These are phyloP conservation scores for Boeremia lycopersici DNA, from an alignment of 2,329 filamentous ascomycete species.

Conservation along the genomic window DNA sequence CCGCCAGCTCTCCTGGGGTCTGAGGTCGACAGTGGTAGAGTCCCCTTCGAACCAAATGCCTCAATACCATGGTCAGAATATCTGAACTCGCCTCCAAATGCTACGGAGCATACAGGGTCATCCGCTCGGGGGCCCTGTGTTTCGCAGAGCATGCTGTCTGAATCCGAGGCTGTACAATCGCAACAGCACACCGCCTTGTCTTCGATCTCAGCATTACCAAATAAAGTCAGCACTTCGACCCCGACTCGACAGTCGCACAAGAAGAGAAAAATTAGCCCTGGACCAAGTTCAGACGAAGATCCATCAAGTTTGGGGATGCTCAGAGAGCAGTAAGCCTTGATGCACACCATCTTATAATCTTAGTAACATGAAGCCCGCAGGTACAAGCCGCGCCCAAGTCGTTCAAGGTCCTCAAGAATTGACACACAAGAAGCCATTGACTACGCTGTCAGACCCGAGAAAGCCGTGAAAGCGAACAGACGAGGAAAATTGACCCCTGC, in stretches of 20 bases:
- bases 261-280: slow-evolving; percentile 2
- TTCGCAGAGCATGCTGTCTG: neutral
- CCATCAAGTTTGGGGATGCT: slow-evolving; percentile 28
- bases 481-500: slow-evolving; percentile 31
- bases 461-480: slow-evolving; percentile 26
- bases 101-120: slow-evolving; percentile 18
- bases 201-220: neutral
- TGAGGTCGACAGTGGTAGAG: slow-evolving; percentile 18
- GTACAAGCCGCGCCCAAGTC: slow-evolving; percentile 44
- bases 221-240: neutral
- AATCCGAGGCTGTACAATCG: too few species aligned
- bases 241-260: slow-evolving; percentile 8
- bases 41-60: slow-evolving; percentile 31
- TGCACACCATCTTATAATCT: neutral
- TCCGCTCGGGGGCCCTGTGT: slow-evolving; percentile 9
- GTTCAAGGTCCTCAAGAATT: slow-evolving; percentile 42
- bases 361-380: neutral
- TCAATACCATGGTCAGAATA: slow-evolving; percentile 48
- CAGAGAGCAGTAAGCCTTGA: slow-evolving; percentile 34
- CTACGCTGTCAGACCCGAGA: slow-evolving; percentile 40
- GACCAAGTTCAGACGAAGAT: slow-evolving; percentile 32
- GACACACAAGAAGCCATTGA: slow-evolving; percentile 30
- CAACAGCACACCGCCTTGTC: neutral
- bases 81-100: slow-evolving; percentile 27
- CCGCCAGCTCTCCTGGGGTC: slow-evolving; percentile 34